Evolutionary conservation across 257 asterid species (phyloP).

Genomic region (Lycium ferocissimum): DNA sequence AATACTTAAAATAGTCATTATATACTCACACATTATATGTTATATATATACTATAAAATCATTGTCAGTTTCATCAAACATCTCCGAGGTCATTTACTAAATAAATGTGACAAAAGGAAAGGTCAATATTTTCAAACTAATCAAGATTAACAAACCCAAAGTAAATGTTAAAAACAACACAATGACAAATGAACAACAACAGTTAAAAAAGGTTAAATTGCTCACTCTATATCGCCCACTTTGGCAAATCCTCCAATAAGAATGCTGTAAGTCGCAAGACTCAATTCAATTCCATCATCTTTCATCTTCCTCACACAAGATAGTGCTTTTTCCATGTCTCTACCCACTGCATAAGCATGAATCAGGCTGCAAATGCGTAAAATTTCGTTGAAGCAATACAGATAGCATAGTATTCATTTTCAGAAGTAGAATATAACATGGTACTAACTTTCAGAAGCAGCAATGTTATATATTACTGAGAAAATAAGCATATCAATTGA

Average conservation of each 20-base stretch:
- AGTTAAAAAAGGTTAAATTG: conserved; percentile 23
- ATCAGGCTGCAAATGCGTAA: conserved; percentile 67
- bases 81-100: conserved; percentile 10
- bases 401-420: not conserved
- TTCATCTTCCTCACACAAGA: conserved; percentile 88
- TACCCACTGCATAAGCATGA: conserved; percentile 93
- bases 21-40: too few relatives aligned
- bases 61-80: not conserved
- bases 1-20: too few relatives aligned
- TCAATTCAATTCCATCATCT: conserved; percentile 84
- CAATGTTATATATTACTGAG: not conserved
- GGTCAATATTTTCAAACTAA: conserved; percentile 4
- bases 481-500: not conserved
- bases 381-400: conserved; percentile 4
- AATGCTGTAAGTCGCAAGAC: conserved; percentile 90
- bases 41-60: too few relatives aligned
- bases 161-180: not conserved
- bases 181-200: not conserved
- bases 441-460: not conserved
- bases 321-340: conserved; percentile 97
- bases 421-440: not conserved
- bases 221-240: conserved; percentile 77
- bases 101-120: conserved; percentile 14
- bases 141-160: not conserved
- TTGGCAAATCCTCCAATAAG: conserved; percentile 88